A percentile compares a stretch with the other conserved stretches of the same genome.
phyloP scores from a whole-genome alignment of 2,329 filamentous ascomycete species.

The Chaetomiaceae sp. region DNA sequence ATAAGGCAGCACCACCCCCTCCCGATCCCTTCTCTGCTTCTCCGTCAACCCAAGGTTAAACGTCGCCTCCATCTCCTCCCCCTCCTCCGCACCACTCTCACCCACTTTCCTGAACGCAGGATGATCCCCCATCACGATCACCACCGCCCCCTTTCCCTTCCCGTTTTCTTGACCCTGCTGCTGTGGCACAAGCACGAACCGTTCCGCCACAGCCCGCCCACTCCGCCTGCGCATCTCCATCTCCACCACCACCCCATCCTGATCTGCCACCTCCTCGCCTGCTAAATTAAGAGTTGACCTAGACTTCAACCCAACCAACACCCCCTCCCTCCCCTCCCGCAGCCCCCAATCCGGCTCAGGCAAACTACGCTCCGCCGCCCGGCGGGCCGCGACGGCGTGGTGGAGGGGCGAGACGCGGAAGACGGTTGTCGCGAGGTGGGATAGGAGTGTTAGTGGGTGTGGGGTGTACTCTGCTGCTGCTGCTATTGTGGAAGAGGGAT shows the following conservation, averaged over 20 bases:
- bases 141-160: background rate
- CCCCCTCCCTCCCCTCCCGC: slow-evolving; percentile 70
- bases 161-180: background rate
- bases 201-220: slow-evolving; percentile 71
- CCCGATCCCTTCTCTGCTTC: slow-evolving; percentile 79
- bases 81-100: slow-evolving; percentile 37
- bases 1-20: slow-evolving; percentile 88
- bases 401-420: slow-evolving; percentile 68
- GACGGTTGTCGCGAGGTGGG: slow-evolving; percentile 84
- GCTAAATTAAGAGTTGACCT: background rate
- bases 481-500: slow-evolving; percentile 40
- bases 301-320: slow-evolving; percentile 63
- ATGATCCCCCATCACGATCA: slow-evolving; percentile 79
- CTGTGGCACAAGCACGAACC: slow-evolving; percentile 46
- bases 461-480: slow-evolving; percentile 55
- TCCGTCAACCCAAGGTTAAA: slow-evolving; percentile 87
- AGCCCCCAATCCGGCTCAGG: slow-evolving; percentile 76
- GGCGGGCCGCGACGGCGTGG: slow-evolving; percentile 69
- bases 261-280: slow-evolving; percentile 24
- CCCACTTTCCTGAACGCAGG: slow-evolving; percentile 55
- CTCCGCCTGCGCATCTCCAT: slow-evolving; percentile 85
- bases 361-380: slow-evolving; percentile 70
- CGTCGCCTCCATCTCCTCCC: slow-evolving; percentile 63
- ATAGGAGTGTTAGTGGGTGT: slow-evolving; percentile 65
- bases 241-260: slow-evolving; percentile 64